These are phyloP conservation scores for Biscogniauxia mediterranea DNA, from an alignment of 2,329 filamentous ascomycete species.

Conservation along the genomic window DNA sequence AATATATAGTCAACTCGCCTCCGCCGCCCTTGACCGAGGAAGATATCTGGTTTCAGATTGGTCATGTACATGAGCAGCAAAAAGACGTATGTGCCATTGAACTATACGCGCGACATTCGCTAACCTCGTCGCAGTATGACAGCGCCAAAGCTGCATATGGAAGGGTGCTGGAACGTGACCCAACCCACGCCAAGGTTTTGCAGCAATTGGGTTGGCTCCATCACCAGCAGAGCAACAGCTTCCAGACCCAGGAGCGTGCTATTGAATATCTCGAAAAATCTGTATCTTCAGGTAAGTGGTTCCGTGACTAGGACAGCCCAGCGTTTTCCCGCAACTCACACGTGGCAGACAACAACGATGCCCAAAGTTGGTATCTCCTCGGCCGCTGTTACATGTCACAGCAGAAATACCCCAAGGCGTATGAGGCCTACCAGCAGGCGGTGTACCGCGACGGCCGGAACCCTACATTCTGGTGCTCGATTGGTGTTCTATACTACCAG, in stretches of 20 bases:
- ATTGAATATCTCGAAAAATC: conserved; percentile 98
- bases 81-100: conserved; percentile 74
- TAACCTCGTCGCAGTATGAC: conserved; percentile 68
- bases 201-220: conserved; percentile 98
- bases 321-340: conserved; percentile 27
- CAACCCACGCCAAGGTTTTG: conserved; percentile 94
- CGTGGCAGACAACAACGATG: conserved; percentile 78
- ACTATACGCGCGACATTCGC: conserved; percentile 10
- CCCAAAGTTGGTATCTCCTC: conserved; percentile 97
- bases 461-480: conserved; percentile 99
- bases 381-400: conserved; percentile 99
- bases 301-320: conserved; percentile 5
- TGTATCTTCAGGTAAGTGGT: conserved; percentile 75
- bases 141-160: conserved; percentile 89
- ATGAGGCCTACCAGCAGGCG: conserved; percentile 97
- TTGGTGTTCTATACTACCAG: conserved; percentile 97
- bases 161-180: conserved; percentile 89
- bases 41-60: conserved; percentile 99
- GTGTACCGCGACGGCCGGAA: conserved; percentile 97
- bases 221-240: conserved; percentile 91
- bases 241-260: conserved; percentile 88
- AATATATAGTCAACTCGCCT: conserved; percentile 92
- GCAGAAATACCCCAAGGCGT: conserved; percentile 97
- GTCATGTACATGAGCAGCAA: conserved; percentile 97
- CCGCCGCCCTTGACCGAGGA: conserved; percentile 92